These are phyloP conservation scores for Clausena lansium DNA, from an alignment of 345 rosid species.

Conservation along the genomic window DNA sequence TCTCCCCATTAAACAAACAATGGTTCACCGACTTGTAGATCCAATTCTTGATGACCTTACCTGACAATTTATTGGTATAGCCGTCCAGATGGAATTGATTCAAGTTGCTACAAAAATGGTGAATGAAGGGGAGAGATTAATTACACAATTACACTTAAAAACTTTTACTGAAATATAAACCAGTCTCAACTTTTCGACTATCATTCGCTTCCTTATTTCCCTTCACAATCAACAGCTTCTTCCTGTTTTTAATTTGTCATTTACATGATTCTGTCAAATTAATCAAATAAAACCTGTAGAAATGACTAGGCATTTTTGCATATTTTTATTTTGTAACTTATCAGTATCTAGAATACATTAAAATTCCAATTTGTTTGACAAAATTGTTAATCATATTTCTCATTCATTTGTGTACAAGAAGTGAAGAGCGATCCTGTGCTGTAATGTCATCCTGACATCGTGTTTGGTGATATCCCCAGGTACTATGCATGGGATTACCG, in stretches of 20 bases:
- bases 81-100: not conserved
- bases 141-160: not conserved
- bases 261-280: not conserved
- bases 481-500: slow-evolving; percentile 88
- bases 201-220: not conserved
- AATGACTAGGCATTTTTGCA: not conserved
- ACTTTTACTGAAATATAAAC: not conserved
- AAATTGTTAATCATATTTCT: not conserved
- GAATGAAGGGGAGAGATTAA: not conserved
- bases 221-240: not conserved
- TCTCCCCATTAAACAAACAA: not conserved
- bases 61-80: not conserved
- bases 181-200: not conserved
- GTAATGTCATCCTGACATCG: not conserved
- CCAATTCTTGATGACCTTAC: not conserved
- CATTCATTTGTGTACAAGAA: not conserved
- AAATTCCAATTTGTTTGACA: not conserved
- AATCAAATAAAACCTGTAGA: not conserved
- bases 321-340: not conserved
- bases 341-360: not conserved
- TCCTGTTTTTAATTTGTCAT: too few species aligned
- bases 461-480: slow-evolving; percentile 40
- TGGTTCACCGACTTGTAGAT: not conserved
- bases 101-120: not conserved
- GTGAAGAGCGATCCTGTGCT: not conserved